Evolutionary conservation across 202 grass and related monocot species (phyloP).

Genomic region (Musa balbisiana): DNA sequence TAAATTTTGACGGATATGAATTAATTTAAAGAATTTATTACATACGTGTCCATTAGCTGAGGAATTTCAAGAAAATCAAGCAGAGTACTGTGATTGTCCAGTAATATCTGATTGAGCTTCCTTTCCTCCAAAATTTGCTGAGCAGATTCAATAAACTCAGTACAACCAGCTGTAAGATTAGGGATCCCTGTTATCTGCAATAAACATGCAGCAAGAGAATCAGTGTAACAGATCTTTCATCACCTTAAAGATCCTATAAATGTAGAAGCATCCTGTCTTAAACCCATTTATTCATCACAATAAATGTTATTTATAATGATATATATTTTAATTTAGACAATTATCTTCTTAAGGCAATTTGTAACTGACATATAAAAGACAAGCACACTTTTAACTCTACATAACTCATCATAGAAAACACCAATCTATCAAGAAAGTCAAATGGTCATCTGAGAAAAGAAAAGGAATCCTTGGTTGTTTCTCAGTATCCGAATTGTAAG

Average conservation of each 20-base stretch:
- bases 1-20: neutral
- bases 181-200: conserved; percentile 94
- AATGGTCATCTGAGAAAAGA: neutral
- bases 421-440: neutral
- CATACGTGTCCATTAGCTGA: conserved; percentile 97
- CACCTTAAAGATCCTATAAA: neutral
- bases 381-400: too few relatives aligned
- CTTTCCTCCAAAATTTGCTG: conserved; percentile 98
- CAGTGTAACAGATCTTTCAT: neutral
- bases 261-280: neutral
- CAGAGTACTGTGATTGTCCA: conserved; percentile 83
- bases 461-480: neutral
- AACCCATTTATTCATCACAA: neutral
- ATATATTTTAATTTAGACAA: neutral
- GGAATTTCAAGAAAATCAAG: conserved; percentile 98
- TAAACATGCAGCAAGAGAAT: conserved; percentile 1
- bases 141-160: conserved; percentile 85
- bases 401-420: neutral
- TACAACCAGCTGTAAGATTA: conserved; percentile 94
- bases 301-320: too few relatives aligned
- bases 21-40: conserved; percentile 25
- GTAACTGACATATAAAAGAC: too few relatives aligned
- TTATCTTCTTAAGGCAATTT: neutral
- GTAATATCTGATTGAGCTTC: conserved; percentile 92
- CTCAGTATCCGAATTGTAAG: too few relatives aligned